Base-by-base conservation (phyloP, 768 basidiomycete genomes). In the Rhizopogon vesiculosus region DNA sequence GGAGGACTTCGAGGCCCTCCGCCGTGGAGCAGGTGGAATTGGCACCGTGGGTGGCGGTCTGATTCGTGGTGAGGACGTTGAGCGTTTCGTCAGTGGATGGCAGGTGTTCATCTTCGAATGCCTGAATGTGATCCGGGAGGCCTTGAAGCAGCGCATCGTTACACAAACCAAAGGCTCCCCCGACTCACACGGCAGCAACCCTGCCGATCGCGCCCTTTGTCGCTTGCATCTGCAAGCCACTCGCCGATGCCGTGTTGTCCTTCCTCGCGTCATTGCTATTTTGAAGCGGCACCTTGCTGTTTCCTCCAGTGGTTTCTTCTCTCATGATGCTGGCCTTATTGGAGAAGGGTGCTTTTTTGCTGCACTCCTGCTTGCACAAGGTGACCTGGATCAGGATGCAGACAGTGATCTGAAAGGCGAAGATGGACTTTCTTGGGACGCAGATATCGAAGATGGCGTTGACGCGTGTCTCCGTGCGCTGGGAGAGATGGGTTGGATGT, bases 41-140 rank as follows among this genome's bases (percentile, higher is more conserved):
- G 77, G 78, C 43, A 61, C 68, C 16, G 67, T 73, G 6, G 66
- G 67, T 33, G 62, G 64, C 29, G 66, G 61, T 29, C 54, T 70
- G 25, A 57, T 80, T 33, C 74, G 78, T 9, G 64, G 69, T 7
- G 82, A 83, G 59, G 84, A 86, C 52, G 69, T 82, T 35, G 78
- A 82, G 53, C 71, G 86, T 55, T 94, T 89, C 66, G 85, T 87
- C 44, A 85, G 89, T 64, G 85, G 87, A 35, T 96, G 93, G 93
- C 88, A 91, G 80, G 87, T 93, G 53, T 93, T 91, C 71, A 85
- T 95, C 59, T 96, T 96, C 61, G 91, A 95, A 70, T 92, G 89
- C 68, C 80, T 93, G 67, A 94, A 94, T 68, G 81, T 92, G 60
- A 88, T 96, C 61, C 85, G 91, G 29, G 92, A 93, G 65, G 81